A percentile compares a stretch with the other conserved stretches of the same genome.
These are phyloP conservation scores for Peronospora destructor DNA, from an alignment of 352 stramenopile species.

Conservation along the genomic window DNA sequence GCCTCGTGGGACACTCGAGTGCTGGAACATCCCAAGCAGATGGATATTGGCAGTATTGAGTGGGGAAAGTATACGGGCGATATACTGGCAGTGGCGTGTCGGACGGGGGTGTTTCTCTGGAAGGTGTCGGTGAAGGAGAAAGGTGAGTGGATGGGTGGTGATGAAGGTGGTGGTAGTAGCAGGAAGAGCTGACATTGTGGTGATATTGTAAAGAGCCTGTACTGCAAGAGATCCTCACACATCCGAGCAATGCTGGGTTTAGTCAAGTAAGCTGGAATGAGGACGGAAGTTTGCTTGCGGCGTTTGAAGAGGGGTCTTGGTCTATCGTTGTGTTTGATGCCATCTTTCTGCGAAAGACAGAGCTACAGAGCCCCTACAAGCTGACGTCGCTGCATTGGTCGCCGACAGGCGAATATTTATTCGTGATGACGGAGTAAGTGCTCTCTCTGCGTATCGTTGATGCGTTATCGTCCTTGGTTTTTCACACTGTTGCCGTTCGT, in stretches of 20 bases:
- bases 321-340: slow-evolving; percentile 56
- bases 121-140: slow-evolving; percentile 41
- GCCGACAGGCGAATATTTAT: slow-evolving; percentile 80
- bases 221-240: slow-evolving; percentile 51
- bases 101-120: slow-evolving; percentile 61
- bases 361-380: slow-evolving; percentile 53
- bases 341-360: slow-evolving; percentile 45
- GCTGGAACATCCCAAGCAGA: slow-evolving; percentile 53
- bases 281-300: slow-evolving; percentile 61
- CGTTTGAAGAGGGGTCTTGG: slow-evolving; percentile 38
- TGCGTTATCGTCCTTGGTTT: not conserved
- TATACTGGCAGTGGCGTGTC: slow-evolving; percentile 55
- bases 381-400: slow-evolving; percentile 60
- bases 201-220: slow-evolving; percentile 31
- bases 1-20: slow-evolving; percentile 55
- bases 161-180: not conserved
- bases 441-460: not conserved
- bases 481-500: not conserved
- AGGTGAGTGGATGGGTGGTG: slow-evolving; percentile 7
- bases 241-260: slow-evolving; percentile 45
- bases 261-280: slow-evolving; percentile 61
- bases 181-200: slow-evolving; percentile 2
- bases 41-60: slow-evolving; percentile 46
- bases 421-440: slow-evolving; percentile 56
- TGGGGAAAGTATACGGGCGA: slow-evolving; percentile 63